phyloP scores from a whole-genome alignment of 2,329 filamentous ascomycete genomes.

The Microdochium bolleyi region DNA sequence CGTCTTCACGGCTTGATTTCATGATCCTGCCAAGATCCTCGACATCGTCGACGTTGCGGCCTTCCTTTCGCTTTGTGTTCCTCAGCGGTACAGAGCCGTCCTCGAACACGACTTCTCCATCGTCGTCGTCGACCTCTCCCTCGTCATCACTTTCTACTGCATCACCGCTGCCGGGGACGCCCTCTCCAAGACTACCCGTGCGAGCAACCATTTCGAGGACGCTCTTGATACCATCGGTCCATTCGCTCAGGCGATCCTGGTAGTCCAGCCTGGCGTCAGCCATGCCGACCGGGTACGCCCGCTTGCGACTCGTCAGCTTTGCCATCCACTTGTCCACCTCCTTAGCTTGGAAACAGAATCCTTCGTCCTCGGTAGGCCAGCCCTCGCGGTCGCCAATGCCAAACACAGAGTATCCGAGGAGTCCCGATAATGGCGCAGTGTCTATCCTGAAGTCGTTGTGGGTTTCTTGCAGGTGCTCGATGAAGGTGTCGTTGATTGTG shows the following conservation, averaged over 20 bases:
- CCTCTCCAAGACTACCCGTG: slow-evolving; percentile 53
- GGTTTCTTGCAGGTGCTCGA: slow-evolving; percentile 82
- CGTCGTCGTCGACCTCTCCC: slow-evolving; percentile 49
- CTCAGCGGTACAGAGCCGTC: slow-evolving; percentile 34
- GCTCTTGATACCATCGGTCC: slow-evolving; percentile 66
- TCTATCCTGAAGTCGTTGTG: slow-evolving; percentile 97
- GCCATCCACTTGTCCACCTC: slow-evolving; percentile 95
- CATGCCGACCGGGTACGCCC: slow-evolving; percentile 83
- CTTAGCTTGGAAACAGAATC: slow-evolving; percentile 88
- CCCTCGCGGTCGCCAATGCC: slow-evolving; percentile 86
- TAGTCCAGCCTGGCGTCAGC: slow-evolving; percentile 77
- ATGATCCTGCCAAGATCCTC: slow-evolving; percentile 73
- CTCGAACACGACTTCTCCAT: slow-evolving; percentile 42
- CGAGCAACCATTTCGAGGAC: slow-evolving; percentile 56
- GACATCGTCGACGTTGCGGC: slow-evolving; percentile 59
- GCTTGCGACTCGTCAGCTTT: slow-evolving; percentile 78
- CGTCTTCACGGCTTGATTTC: slow-evolving; percentile 32
- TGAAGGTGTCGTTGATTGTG: slow-evolving; percentile 78
- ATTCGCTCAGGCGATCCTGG: slow-evolving; percentile 61
- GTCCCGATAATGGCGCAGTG: slow-evolving; percentile 66
- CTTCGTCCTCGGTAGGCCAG: slow-evolving; percentile 85
- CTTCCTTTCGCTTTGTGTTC: slow-evolving; percentile 32
- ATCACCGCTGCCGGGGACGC: slow-evolving; percentile 73
- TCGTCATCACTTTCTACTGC: slow-evolving; percentile 80
- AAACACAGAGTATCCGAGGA: slow-evolving; percentile 88